These are phyloP conservation scores for Microcyclospora pomicola DNA, from an alignment of 2,329 filamentous ascomycete species.

Conservation along the genomic window DNA sequence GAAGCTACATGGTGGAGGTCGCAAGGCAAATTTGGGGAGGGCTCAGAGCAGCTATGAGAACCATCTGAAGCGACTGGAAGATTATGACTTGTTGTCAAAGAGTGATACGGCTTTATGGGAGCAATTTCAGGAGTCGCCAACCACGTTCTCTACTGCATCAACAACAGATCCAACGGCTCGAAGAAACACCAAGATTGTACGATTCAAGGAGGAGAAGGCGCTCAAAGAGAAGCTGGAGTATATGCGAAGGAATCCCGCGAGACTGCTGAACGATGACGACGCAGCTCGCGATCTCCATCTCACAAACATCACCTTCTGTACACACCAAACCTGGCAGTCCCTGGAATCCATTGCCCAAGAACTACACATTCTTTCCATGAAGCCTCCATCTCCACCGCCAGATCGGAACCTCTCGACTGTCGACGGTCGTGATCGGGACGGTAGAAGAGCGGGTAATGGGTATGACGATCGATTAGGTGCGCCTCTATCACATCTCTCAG, in stretches of 20 bases:
- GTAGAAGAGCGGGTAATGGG: conserved; percentile 31
- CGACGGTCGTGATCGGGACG: conserved; percentile 33
- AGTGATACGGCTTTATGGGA: conserved; percentile 57
- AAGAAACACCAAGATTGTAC: conserved; percentile 71
- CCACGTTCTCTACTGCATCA: conserved; percentile 58
- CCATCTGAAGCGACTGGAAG: conserved; percentile 64
- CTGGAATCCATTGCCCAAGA: conserved; percentile 83
- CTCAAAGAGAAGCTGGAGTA: conserved; percentile 71
- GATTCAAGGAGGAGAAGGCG: conserved; percentile 74
- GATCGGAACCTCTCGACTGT: conserved; percentile 19
- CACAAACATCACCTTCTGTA: conserved; percentile 56
- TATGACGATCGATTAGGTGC: conserved; percentile 66
- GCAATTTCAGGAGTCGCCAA: conserved; percentile 56
- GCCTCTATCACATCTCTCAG: conserved; percentile 40
- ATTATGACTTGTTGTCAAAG: conserved; percentile 57
- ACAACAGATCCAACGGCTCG: conserved; percentile 52
- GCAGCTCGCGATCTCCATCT: conserved; percentile 67
- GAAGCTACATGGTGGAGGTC: conserved; percentile 48
- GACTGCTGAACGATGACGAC: conserved; percentile 66
- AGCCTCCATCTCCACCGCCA: conserved; percentile 42
- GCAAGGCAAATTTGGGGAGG: conserved; percentile 47
- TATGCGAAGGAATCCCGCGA: conserved; percentile 43
- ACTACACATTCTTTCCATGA: conserved; percentile 63
- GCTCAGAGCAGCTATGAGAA: conserved; percentile 61
- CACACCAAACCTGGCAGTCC: conserved; percentile 69